Evolutionary conservation across 1,284 basidiomycete genomes (phyloP).

Genomic region (Marasmius sp.): DNA sequence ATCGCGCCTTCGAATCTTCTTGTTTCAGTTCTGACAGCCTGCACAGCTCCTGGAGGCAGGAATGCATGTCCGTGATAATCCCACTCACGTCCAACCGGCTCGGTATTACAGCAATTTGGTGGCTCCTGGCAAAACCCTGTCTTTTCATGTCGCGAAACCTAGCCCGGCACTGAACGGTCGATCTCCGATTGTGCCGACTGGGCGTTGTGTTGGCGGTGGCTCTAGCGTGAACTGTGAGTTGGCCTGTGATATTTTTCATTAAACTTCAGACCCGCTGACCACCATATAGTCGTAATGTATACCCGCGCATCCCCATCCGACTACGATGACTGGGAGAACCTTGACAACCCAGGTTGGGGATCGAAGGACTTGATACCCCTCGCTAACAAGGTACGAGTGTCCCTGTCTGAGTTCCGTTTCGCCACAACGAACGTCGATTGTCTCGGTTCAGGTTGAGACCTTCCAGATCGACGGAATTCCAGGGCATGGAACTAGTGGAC

Average conservation of each 20-base stretch:
- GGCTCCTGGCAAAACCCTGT: slow-evolving; percentile 36
- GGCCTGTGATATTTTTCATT: too few species aligned
- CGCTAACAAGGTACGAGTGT: slow-evolving; percentile 37
- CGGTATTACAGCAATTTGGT: slow-evolving; percentile 41
- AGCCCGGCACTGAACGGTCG: slow-evolving; percentile 46
- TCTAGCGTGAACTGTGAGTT: slow-evolving; percentile 58
- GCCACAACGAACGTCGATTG: not conserved
- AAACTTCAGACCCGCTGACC: too few species aligned
- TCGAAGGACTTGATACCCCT: slow-evolving; percentile 42
- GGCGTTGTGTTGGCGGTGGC: slow-evolving; percentile 57
- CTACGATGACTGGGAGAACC: slow-evolving; percentile 44
- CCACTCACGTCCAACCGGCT: slow-evolving; percentile 50
- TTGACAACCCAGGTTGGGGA: slow-evolving; percentile 45
- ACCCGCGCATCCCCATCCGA: slow-evolving; percentile 47
- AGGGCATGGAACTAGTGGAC: slow-evolving; percentile 54
- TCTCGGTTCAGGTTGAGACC: slow-evolving; percentile 45
- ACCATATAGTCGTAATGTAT: slow-evolving; percentile 47
- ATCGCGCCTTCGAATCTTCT: not conserved
- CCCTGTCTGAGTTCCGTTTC: not conserved
- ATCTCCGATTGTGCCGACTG: slow-evolving; percentile 38
- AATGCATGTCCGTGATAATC: slow-evolving; percentile 39
- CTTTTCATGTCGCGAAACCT: slow-evolving; percentile 40
- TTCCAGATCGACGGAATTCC: slow-evolving; percentile 34
- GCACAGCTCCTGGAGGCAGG: slow-evolving; percentile 44
- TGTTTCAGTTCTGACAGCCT: not conserved